Evolutionary conservation across 2,329 filamentous ascomycete genomes (phyloP).

Genomic region (Sordariomycetes sp.): DNA sequence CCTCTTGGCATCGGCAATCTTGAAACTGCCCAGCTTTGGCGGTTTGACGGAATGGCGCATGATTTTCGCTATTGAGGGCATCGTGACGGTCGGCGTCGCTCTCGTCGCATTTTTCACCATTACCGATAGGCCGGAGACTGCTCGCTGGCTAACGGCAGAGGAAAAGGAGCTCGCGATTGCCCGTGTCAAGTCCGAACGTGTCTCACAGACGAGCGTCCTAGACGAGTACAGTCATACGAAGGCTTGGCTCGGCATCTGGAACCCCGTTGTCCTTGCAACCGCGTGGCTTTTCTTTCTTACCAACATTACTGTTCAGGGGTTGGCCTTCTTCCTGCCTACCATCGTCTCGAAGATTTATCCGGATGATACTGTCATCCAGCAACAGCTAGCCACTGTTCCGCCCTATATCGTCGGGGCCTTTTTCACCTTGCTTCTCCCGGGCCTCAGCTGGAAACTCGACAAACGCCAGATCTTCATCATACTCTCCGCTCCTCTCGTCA

Average conservation of each 20-base stretch:
- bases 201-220: slow-evolving; percentile 45
- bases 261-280: slow-evolving; percentile 41
- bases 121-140: slow-evolving; percentile 55
- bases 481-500: slow-evolving; percentile 35
- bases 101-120: slow-evolving; percentile 50
- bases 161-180: slow-evolving; percentile 54
- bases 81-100: slow-evolving; percentile 41
- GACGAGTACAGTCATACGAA: slow-evolving; percentile 50
- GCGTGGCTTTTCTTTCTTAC: slow-evolving; percentile 51
- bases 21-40: slow-evolving; percentile 45
- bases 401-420: slow-evolving; percentile 58
- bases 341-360: slow-evolving; percentile 63
- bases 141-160: slow-evolving; percentile 50
- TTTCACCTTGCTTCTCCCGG: slow-evolving; percentile 46
- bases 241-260: slow-evolving; percentile 50
- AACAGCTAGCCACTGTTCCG: slow-evolving; percentile 61
- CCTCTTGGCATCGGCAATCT: slow-evolving; percentile 49
- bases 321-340: slow-evolving; percentile 62
- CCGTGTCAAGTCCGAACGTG: slow-evolving; percentile 47
- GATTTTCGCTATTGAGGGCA: slow-evolving; percentile 64
- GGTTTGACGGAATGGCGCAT: slow-evolving; percentile 52
- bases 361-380: slow-evolving; percentile 37
- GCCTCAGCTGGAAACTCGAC: slow-evolving; percentile 48
- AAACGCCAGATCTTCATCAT: slow-evolving; percentile 50
- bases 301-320: slow-evolving; percentile 62